Conservation (phyloP, 129 eudicot species). For the Pseudognaphalium luteoalbum region DNA sequence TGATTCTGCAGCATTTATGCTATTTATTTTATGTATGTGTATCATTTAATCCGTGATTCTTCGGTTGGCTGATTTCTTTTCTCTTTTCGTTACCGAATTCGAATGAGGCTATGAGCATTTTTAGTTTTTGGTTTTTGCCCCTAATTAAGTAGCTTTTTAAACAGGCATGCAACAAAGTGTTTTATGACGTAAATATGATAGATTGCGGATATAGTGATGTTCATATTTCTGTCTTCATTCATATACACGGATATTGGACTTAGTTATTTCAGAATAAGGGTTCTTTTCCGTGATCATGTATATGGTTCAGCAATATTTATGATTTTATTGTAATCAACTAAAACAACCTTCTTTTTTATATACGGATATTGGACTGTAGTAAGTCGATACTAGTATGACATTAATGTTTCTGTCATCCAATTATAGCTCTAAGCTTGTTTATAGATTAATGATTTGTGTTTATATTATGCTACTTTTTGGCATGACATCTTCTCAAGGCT, state of each 20-base stretch:
- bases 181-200: neutral
- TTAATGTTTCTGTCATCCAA: neutral
- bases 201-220: neutral
- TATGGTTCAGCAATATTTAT: neutral
- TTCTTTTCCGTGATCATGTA: neutral
- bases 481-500: neutral
- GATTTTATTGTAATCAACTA: neutral
- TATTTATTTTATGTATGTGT: neutral
- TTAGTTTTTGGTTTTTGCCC: slow-evolving; percentile 8
- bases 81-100: neutral
- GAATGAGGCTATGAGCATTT: neutral
- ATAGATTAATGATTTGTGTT: neutral
- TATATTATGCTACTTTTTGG: neutral
- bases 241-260: neutral
- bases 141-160: neutral
- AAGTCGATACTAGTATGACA: neutral
- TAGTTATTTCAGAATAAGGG: neutral
- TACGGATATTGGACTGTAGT: neutral
- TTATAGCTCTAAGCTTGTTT: neutral
- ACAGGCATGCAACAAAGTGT: neutral
- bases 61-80: slow-evolving; percentile 5
- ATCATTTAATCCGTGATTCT: neutral
- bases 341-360: neutral
- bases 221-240: neutral
- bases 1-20: neutral